A percentile compares a stretch with the other conserved stretches of the same genome.
These are phyloP conservation scores for Elsinoe fawcettii DNA, from an alignment of 2,329 filamentous ascomycete genomes.

Conservation along the genomic window DNA sequence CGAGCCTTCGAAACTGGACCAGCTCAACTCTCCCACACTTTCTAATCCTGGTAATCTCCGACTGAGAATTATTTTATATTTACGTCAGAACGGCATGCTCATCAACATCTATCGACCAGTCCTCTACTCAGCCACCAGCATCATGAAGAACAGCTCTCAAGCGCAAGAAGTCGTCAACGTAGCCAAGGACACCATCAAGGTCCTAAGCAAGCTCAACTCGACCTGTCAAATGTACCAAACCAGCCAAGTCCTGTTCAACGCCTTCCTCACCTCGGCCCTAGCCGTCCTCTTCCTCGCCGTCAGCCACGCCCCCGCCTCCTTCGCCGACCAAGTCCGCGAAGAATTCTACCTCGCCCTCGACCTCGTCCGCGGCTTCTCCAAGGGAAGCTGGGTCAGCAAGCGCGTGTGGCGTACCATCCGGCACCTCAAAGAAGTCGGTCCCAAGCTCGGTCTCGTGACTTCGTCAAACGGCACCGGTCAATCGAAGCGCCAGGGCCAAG, in stretches of 20 bases:
- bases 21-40: conserved; percentile 28
- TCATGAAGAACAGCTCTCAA: conserved; percentile 64
- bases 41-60: conserved; percentile 57
- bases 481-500: background rate
- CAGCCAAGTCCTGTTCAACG: conserved; percentile 71
- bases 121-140: conserved; percentile 74
- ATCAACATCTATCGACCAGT: conserved; percentile 84
- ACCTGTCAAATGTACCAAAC: conserved; percentile 63
- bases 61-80: conserved; percentile 73
- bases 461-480: conserved; percentile 23
- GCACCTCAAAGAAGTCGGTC: conserved; percentile 63
- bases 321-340: conserved; percentile 59
- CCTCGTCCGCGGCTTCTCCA: conserved; percentile 63
- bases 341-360: conserved; percentile 76
- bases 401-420: conserved; percentile 66
- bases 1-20: conserved; percentile 47
- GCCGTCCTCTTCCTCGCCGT: conserved; percentile 70
- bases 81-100: conserved; percentile 83
- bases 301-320: conserved; percentile 64
- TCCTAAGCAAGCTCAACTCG: conserved; percentile 62
- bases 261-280: conserved; percentile 67
- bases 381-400: conserved; percentile 63
- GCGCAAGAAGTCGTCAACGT: conserved; percentile 68
- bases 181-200: conserved; percentile 68
- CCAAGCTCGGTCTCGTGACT: conserved; percentile 55